Base-by-base conservation (phyloP, 306 rosid genomes). In the Vicia villosa region DNA sequence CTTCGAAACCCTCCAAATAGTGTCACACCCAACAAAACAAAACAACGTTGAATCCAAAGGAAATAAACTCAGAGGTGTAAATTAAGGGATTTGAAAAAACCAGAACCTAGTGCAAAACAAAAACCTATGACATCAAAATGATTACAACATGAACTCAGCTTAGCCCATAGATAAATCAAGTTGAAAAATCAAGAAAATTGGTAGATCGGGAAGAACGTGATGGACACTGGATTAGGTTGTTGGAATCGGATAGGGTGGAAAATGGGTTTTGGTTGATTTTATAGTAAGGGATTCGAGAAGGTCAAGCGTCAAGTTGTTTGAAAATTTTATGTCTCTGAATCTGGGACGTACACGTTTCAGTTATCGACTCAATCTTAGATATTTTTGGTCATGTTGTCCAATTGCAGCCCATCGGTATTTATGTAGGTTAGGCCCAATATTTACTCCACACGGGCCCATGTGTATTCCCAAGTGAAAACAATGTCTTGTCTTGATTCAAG, bases 1-100 rank as follows among this genome's bases (percentile, higher is more conserved):
- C 94, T 88, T 79, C 90, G 94, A 83, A 86, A 85, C 91, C 90
- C 89, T 84, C 85, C 83, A 9, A 66, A 17, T 5, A 7, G 63
- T 37, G 15, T 11, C 11, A 68, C 81, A 58, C 81, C 68, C 34
- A 71, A 81, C 81, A 45, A 70, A 52, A 32, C 66, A 42, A 20
- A 75, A 15, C 43, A 0, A 34, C 36, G 55, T 34, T 36, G 5
- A 14, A 52, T 68, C 45, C 13, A 50, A 3, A 4, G 0, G 61
- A 42, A 38, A 21, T 40, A 55, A 57, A 66, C 3, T 20, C 36
- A 52, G 40, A 16, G 1, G 10, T 3, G 10, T 3, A 43, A 37
- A 34, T 34, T 7, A 34, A 13, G 5, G 17, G 16, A 6, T 70
- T 41, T 1, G 34, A 24, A 36, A 36, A 30, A 5, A 1, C 7